Evolutionary conservation across 441 rosid species (phyloP), one percentile per base, ranked within the genome.

Genomic region (Cnidoscolus chayamansa): DNA sequence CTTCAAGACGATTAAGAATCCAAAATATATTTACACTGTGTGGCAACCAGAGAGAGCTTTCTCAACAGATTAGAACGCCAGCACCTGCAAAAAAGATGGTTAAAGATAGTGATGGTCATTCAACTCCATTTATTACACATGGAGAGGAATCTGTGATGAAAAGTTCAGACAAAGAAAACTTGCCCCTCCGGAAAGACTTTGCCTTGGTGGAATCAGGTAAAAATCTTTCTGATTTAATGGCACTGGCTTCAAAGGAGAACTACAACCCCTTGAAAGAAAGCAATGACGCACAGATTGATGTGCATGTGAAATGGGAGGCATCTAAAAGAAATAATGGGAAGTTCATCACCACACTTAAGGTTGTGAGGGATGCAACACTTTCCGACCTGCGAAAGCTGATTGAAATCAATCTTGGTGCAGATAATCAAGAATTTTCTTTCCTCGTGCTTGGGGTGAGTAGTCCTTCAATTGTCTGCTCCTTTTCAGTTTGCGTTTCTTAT

Each of bases 11-110:
- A 49, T 5, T 74, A 50, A 88, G 99, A 68, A 92, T 95, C 65
- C 94, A 95, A 57, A 95, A 86, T 60, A 92, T 95, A 55, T 95
- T 94, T 72, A 89, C 98, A 0, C 93, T 92, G 11, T 92, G 99
- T 67, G 98, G 98, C 50, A 90, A 89, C 82, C 80, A 92, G 72
- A 86, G 99, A 80, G 97, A 95, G 86, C 82, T 94, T 16, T 87
- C 84, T 67, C 93, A 90, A 56, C 88, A 93, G 59, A 71, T 48
- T 35, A 87, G 78, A 67, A 80, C 82, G 9, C 89, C 85, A 16
- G 55, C 67, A 25, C 76, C 77, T 60, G 75, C 77, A 48, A 81
- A 63, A 37, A 37, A 67, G 63, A 70, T 66, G 68, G 48, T 69
- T 35, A 86, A 83, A 80, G 80, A 74, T 55, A 63, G 70, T 40